Base-by-base conservation (phyloP, 2,329 filamentous ascomycete genomes). In the Pseudogymnoascus pannorum region DNA sequence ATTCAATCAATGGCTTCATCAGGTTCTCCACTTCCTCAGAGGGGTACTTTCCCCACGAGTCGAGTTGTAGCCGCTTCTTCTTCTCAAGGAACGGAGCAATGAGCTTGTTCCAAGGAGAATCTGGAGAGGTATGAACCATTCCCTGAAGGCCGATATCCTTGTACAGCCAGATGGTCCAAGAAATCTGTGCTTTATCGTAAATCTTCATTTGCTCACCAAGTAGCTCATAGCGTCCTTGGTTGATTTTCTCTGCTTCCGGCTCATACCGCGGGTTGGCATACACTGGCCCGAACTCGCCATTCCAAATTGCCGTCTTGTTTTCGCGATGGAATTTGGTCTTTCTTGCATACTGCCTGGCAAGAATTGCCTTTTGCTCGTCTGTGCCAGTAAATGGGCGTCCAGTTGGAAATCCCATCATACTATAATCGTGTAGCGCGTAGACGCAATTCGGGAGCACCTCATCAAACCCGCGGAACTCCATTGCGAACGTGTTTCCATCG, bases 111-210 rank as follows among this genome's bases (percentile, higher is more conserved):
- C 80, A 82, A 4, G 73, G 66, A 16, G 75, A 77, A 20, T 77
- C 69, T 0, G 79, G 78, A 40, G 73, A 72, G 1, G 78, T 72
- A 62, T 80, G 77, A 0, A 80, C 73, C 79, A 83, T 81, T 6
- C 79, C 81, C 68, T 82, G 79, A 57, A 79, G 75, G 0, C 80
- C 79, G 36, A 83, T 77, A 63, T 83, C 80, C 67, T 83, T 83
- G 71, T 81, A 83, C 0, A 81, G 70, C 80, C 80, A 83, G 66
- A 85, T 85, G 8, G 73, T 79, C 83, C 83, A 86, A 1, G 68
- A 63, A 57, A 80, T 79, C 57, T 75, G 68, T 65, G 79, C 70
- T 68, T 78, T 76, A 61, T 79, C 76, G 67, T 83, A 83, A 57
- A 83, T 78, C 24, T 72, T 70, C 38, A 82, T 69, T 66, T 79